Evolutionary conservation across 257 asterid species (phyloP), one percentile per base, ranked within the genome.

Genomic region (Solanum clarkiae): DNA sequence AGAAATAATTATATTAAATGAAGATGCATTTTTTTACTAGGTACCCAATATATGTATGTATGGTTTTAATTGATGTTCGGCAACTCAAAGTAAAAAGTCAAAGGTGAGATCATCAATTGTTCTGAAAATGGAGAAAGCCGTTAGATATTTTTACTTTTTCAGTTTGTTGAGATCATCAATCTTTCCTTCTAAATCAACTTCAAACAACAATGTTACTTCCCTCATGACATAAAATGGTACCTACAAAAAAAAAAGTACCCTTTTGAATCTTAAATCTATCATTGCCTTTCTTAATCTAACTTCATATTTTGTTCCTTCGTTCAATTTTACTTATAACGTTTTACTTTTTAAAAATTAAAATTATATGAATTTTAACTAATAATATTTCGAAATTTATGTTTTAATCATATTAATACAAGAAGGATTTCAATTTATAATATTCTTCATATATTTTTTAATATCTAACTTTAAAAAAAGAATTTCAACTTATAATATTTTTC

Each of bases 271-370:
- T 42, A 47, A 47, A 66, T 5, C 36, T 84, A 84, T 80, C 89
- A 84, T 90, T 85, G 84, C 87, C 66, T 66, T 90, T 90, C 87
- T 89, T 86, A 87, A 86, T 88, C 84, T 68, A 32, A 66, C 6
- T 68, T 68, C 49, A 26, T 65, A 56, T 18, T n/a, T 56, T 4
- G 42, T 36, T 36, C 4, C 36, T 36, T 36, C 42, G 40, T 36
- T 36, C 6, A 36, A 4, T 36, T 36, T 36, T 36, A 36, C 6
- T 36, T 36, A 5, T 36, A 32, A 32, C 1, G 36, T 32, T 32
- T 32, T 32, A 2, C 42, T 36, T 36, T 36, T 36, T 6, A 36
- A 36, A 36, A 36, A 36, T 36, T 36, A 4, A 5, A 36, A 36
- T 36, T 4, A 5, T 5, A 36, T 36, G 6, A 36, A 36, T 36